Evolutionary conservation across 2,329 filamentous ascomycete genomes (phyloP).

Genomic region (Drechslerella dactyloides): DNA sequence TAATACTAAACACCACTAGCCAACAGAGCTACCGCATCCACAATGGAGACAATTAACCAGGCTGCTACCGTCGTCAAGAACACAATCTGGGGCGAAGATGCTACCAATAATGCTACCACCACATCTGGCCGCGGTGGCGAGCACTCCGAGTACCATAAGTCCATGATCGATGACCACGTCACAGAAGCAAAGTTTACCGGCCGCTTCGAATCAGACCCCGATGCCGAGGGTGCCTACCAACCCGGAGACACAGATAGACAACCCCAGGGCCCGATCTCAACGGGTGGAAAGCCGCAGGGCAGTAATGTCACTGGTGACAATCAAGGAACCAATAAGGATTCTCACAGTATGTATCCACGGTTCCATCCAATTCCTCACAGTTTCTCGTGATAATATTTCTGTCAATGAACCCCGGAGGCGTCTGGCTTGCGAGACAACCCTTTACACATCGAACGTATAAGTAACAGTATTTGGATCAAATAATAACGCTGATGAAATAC

Average conservation of each 20-base stretch:
- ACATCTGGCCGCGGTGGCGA: not conserved
- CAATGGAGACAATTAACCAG: conserved; percentile 66
- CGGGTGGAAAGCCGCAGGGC: conserved; percentile 24
- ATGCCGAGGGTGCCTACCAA: conserved; percentile 36
- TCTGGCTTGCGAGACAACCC: too few relatives aligned
- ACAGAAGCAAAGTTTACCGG: conserved; percentile 33
- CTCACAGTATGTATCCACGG: conserved; percentile 30
- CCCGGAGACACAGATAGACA: conserved; percentile 12
- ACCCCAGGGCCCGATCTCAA: not conserved
- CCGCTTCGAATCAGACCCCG: conserved; percentile 37
- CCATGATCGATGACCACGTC: conserved; percentile 49
- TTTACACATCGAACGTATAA: not conserved
- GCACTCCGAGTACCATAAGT: conserved; percentile 43
- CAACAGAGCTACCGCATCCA: conserved; percentile 3
- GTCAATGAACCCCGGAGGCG: too few relatives aligned
- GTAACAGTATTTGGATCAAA: not conserved
- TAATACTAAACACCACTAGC: not conserved
- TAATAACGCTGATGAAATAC: not conserved
- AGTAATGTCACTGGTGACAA: conserved; percentile 28
- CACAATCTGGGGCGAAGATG: conserved; percentile 62
- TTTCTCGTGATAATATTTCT: too few relatives aligned
- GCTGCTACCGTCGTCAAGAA: conserved; percentile 63
- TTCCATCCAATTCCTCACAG: not conserved
- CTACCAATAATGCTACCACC: conserved; percentile 39
- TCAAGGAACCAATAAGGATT: conserved; percentile 24